Evolutionary conservation across 345 rosid genomes (phyloP).

Genomic region (Hypericum perforatum): DNA sequence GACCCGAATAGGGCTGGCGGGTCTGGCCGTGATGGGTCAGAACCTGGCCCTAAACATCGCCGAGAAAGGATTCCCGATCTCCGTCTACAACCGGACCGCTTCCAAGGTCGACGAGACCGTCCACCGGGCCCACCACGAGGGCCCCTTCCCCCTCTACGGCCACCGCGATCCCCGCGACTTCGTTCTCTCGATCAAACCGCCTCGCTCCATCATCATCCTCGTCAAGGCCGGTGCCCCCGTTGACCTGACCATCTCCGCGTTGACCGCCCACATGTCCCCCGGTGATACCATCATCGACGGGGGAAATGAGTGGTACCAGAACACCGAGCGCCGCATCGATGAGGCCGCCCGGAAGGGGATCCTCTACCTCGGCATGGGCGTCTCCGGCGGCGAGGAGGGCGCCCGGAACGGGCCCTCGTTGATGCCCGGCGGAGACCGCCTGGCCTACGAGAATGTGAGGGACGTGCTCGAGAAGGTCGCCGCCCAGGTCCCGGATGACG

Average conservation of each 20-base stretch:
- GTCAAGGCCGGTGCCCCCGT: slow-evolving; percentile 94
- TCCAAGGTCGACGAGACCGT: slow-evolving; percentile 88
- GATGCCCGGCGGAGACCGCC: slow-evolving; percentile 86
- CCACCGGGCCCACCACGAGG: slow-evolving; percentile 57
- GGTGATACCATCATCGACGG: slow-evolving; percentile 91
- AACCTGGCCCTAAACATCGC: slow-evolving; percentile 89
- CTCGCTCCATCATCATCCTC: slow-evolving; percentile 87
- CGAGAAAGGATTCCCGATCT: slow-evolving; percentile 89
- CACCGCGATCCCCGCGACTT: slow-evolving; percentile 74
- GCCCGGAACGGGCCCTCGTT: slow-evolving; percentile 86
- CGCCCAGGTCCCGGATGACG: slow-evolving; percentile 86
- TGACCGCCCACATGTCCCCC: slow-evolving; percentile 67
- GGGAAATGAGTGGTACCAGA: slow-evolving; percentile 91
- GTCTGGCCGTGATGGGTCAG: slow-evolving; percentile 99
- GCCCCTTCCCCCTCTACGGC: slow-evolving; percentile 66
- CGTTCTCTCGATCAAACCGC: slow-evolving; percentile 75
- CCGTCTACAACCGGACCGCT: slow-evolving; percentile 81
- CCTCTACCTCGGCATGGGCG: slow-evolving; percentile 91
- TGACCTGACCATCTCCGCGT: slow-evolving; percentile 77
- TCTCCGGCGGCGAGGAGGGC: slow-evolving; percentile 95
- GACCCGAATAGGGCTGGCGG: slow-evolving; percentile 83
- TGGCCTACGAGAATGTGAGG: slow-evolving; percentile 64
- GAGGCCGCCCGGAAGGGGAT: slow-evolving; percentile 49
- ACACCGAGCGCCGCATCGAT: slow-evolving; percentile 76
- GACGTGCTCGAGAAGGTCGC: slow-evolving; percentile 71